These are phyloP conservation scores for Mucor irregularis DNA, from an alignment of 371 early-diverging fungal species.

Conservation along the genomic window DNA sequence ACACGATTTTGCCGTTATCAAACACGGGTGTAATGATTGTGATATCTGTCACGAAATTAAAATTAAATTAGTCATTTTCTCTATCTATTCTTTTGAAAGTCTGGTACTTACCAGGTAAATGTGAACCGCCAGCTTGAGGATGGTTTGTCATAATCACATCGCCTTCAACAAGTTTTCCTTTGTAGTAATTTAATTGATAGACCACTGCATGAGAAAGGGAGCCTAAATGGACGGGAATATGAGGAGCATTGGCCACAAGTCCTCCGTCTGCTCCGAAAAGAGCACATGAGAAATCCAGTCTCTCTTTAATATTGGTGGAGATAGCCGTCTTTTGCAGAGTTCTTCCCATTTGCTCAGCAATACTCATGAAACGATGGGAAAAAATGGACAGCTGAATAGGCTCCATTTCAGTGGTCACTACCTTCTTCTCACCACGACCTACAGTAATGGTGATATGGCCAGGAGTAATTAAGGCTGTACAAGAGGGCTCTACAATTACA, in stretches of 20 bases:
- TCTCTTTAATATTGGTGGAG: conserved; percentile 96
- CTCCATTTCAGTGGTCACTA: conserved; percentile 65
- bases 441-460: conserved; percentile 77
- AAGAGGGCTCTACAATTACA: conserved; percentile 83
- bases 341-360: conserved; percentile 97
- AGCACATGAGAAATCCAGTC: conserved; percentile 92
- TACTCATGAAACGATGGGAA: conserved; percentile 95
- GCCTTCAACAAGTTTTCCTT: conserved; percentile 71
- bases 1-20: conserved; percentile 74
- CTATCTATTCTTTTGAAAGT: background rate
- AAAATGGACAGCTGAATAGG: conserved; percentile 91
- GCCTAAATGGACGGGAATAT: conserved; percentile 95
- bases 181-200: conserved; percentile 81
- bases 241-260: conserved; percentile 89
- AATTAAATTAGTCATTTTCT: background rate
- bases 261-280: conserved; percentile 94
- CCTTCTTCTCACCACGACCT: conserved; percentile 48
- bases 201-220: conserved; percentile 92
- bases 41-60: conserved; percentile 58
- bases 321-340: conserved; percentile 94
- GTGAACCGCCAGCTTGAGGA: conserved; percentile 95
- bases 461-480: conserved; percentile 74
- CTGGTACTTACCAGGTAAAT: conserved; percentile 69
- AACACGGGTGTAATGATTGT: conserved; percentile 98
- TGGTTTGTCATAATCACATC: conserved; percentile 96